Evolutionary conservation across 2,329 filamentous ascomycete species (phyloP).

Genomic region (Botryotinia calthae): DNA sequence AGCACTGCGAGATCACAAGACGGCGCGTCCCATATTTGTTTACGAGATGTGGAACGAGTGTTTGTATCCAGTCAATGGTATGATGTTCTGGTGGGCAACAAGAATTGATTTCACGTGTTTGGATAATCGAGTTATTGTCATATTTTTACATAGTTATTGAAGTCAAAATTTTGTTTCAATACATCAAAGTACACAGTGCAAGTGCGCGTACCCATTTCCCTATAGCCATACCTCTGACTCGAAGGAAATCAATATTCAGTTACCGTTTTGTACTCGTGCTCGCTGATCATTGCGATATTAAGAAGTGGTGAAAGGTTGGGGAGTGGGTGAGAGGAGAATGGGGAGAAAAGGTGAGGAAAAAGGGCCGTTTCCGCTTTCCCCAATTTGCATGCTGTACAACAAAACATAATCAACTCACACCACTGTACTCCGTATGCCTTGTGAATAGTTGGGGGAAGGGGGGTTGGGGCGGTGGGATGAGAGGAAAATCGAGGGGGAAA

Average conservation of each 20-base stretch:
- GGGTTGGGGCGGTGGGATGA: neutral
- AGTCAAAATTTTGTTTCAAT: fast-evolving
- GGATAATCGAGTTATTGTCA: neutral
- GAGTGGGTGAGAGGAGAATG: neutral
- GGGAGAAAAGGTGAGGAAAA: neutral
- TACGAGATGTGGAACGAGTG: neutral
- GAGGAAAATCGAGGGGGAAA: neutral
- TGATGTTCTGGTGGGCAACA: neutral
- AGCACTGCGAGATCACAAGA: neutral
- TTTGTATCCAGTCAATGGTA: neutral
- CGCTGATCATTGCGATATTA: neutral
- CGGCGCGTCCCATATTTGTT: neutral
- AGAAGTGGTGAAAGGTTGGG: neutral
- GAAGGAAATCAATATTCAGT: neutral
- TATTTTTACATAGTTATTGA: neutral
- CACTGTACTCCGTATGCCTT: neutral
- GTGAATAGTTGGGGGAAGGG: neutral
- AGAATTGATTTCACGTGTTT: neutral
- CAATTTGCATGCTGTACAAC: conserved; percentile 2
- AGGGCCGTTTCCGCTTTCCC: conserved; percentile 7
- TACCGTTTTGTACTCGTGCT: neutral
- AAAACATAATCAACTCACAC: neutral
- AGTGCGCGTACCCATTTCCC: too few relatives aligned
- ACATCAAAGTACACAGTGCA: neutral
- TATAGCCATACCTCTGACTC: too few relatives aligned